These are phyloP conservation scores for Ramicandelaber brevisporus DNA, from an alignment of 192 early-diverging fungal genomes.

Conservation along the genomic window DNA sequence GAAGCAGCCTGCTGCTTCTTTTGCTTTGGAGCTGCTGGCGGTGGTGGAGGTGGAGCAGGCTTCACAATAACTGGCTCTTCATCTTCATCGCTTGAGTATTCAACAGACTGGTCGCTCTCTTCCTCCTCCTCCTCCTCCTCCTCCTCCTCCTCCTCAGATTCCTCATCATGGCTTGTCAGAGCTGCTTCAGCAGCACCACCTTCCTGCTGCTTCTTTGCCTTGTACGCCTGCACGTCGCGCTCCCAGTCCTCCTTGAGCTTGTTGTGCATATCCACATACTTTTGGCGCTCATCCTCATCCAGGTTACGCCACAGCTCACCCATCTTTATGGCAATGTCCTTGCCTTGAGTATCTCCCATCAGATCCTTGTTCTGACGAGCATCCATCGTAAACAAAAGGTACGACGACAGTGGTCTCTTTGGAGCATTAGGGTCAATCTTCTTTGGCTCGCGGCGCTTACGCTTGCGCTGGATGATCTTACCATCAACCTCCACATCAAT, in stretches of 20 bases:
- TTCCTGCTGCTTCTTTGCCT: conserved; percentile 1
- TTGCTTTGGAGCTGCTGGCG: no score
- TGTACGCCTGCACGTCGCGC: conserved; percentile 2
- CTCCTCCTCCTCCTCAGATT: not conserved
- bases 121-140: not conserved
- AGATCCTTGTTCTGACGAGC: conserved; percentile 2
- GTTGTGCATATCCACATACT: conserved; percentile 5
- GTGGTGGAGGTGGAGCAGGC: no score
- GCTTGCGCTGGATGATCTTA: not conserved
- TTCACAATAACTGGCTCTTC: no score
- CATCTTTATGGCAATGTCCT: conserved; percentile 5
- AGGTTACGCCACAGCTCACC: conserved; percentile 8
- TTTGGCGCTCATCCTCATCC: conserved; percentile 1
- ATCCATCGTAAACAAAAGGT: conserved; percentile 8
- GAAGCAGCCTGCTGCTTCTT: no score
- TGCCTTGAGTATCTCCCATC: not conserved
- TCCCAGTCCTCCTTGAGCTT: conserved; percentile 3
- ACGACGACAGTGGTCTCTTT: conserved; percentile 9
- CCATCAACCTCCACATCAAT: no score
- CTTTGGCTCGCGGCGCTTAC: not conserved
- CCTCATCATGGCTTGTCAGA: not conserved
- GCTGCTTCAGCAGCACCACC: not conserved
- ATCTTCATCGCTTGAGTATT: no score
- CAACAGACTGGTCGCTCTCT: no score
- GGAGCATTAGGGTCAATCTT: conserved; percentile 10